A percentile compares a stretch with the other conserved stretches of the same genome.
phyloP scores from a whole-genome alignment of 148 eudicot genomes.

The Rhododendron henanense region DNA sequence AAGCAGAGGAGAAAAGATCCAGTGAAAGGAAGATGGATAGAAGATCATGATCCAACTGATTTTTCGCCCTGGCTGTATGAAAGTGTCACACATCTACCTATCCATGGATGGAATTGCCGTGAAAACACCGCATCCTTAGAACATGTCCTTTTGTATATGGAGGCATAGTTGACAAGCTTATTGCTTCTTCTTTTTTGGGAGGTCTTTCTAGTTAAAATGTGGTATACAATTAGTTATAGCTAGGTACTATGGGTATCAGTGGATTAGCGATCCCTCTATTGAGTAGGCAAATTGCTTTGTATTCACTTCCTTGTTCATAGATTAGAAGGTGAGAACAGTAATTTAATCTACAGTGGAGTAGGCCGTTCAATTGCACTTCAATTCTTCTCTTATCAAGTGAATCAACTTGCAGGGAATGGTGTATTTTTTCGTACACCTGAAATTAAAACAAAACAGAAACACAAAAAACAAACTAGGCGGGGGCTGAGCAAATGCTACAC shows the following conservation, averaged over 20 bases:
- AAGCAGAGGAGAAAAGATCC: conserved; percentile 58
- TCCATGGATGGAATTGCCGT: not conserved
- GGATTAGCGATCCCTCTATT: not conserved
- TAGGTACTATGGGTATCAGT: not conserved
- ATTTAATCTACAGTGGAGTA: not conserved
- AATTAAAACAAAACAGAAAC: not conserved
- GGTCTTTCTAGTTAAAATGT: not conserved
- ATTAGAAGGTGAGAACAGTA: not conserved
- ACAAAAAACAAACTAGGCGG: not conserved
- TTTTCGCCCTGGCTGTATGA: not conserved
- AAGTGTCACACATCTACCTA: not conserved
- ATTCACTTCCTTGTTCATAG: not conserved
- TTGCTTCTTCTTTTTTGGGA: too few relatives aligned
- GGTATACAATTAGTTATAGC: not conserved
- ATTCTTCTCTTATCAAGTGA: not conserved
- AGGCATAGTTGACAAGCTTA: not conserved
- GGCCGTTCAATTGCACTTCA: too few relatives aligned
- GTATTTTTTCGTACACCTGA: not conserved
- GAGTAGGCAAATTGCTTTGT: not conserved
- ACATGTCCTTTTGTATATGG: not conserved
- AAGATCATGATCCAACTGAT: conserved; percentile 37
- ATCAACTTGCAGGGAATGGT: not conserved
- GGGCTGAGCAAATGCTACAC: not conserved
- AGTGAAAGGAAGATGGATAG: conserved; percentile 63
- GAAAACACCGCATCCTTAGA: not conserved